These are phyloP conservation scores for Perkinsus marinus DNA, from an alignment of 169 alveolate genomes.

Conservation along the genomic window DNA sequence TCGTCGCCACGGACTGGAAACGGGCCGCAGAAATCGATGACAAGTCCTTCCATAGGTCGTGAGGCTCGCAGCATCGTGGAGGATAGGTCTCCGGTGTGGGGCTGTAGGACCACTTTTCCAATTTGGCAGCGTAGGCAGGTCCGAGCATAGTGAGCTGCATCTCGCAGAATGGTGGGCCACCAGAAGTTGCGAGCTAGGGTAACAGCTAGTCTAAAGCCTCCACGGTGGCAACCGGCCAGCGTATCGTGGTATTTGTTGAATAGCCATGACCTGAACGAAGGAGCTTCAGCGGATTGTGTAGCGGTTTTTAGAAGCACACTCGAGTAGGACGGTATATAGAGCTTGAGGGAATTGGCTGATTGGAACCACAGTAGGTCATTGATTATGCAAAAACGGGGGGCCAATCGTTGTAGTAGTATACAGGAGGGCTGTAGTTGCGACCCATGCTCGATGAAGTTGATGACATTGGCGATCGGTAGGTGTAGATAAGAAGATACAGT, in stretches of 20 bases:
- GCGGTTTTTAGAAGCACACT: not conserved
- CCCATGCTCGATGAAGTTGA: not conserved
- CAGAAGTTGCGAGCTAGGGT: not conserved
- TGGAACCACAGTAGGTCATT: not conserved
- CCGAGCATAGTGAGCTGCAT: no score
- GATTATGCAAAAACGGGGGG: not conserved
- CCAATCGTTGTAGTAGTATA: not conserved
- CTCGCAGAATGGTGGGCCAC: not conserved
- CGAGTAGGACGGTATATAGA: not conserved
- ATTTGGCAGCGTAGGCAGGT: no score
- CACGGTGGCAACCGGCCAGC: not conserved
- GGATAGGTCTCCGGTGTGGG: no score
- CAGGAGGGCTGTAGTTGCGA: not conserved
- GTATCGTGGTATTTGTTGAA: not conserved
- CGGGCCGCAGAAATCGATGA: no score
- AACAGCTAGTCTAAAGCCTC: not conserved
- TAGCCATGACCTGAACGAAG: not conserved
- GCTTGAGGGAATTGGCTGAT: no score
- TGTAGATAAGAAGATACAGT: not conserved
- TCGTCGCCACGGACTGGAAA: no score
- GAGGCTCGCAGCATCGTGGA: no score
- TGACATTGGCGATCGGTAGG: not conserved
- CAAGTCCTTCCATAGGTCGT: no score
- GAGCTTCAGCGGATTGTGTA: not conserved
- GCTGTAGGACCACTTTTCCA: no score